phyloP scores from a whole-genome alignment of 2,329 filamentous ascomycete genomes.

The Exophiala sp. region DNA sequence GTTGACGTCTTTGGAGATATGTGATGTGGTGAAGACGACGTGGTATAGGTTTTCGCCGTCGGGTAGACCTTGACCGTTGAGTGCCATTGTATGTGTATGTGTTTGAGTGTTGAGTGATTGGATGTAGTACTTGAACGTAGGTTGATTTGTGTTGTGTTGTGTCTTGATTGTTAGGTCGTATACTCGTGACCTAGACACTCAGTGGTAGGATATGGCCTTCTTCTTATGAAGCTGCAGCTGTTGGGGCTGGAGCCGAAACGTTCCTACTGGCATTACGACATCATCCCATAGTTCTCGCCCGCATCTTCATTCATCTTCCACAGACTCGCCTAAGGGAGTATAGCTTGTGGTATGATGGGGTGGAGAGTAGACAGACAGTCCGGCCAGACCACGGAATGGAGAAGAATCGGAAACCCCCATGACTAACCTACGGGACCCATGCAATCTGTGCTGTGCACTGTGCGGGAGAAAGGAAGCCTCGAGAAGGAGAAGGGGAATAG shows the following conservation, averaged over 20 bases:
- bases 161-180: not conserved
- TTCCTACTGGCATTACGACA: not conserved
- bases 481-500: no score
- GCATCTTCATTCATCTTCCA: not conserved
- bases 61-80: slow-evolving; percentile 10
- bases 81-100: slow-evolving; percentile 10
- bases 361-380: not conserved
- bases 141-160: not conserved
- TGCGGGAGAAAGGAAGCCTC: not conserved
- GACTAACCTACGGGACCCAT: no score
- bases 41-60: slow-evolving; percentile 28
- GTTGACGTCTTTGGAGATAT: slow-evolving; percentile 28
- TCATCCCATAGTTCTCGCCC: not conserved
- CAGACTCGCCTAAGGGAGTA: not conserved
- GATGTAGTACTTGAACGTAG: not conserved
- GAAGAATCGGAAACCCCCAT: not conserved
- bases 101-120: not conserved
- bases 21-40: slow-evolving; percentile 28
- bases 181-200: not conserved
- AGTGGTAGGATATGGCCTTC: not conserved
- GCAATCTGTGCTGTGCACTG: no score
- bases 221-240: not conserved
- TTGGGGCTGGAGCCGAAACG: not conserved
- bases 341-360: not conserved
- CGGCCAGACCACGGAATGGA: not conserved